Conservation (phyloP, 73 alveolate genomes). For the Stentor roeselii region DNA sequence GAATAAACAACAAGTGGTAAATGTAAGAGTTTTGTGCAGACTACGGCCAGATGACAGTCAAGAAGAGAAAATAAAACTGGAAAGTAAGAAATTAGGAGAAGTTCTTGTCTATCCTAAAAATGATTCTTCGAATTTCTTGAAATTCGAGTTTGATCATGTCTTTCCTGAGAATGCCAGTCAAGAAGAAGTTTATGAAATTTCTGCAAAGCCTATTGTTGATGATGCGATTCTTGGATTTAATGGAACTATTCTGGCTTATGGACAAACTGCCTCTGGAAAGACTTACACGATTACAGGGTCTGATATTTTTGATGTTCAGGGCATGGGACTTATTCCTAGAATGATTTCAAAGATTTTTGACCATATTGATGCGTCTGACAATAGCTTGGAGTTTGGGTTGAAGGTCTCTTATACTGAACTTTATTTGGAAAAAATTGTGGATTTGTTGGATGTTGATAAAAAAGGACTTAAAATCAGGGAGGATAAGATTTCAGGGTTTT, state of each 20-base stretch:
- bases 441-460: neutral
- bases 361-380: neutral
- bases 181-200: slow-evolving; percentile 46
- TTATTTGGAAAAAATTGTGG: neutral
- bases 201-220: slow-evolving; percentile 48
- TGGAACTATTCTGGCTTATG: slow-evolving; percentile 30
- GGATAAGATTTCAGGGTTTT: neutral
- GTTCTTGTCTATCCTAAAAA: neutral
- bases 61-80: neutral
- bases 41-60: neutral
- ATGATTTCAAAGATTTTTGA: neutral
- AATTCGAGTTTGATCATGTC: slow-evolving; percentile 54
- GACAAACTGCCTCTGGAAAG: slow-evolving; percentile 32
- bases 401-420: neutral
- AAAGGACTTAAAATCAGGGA: slow-evolving; percentile 1
- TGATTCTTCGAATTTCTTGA: neutral
- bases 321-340: neutral
- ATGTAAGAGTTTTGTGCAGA: neutral
- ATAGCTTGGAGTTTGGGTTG: neutral
- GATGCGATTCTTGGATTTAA: slow-evolving; percentile 35
- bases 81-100: no score
- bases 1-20: neutral
- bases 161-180: slow-evolving; percentile 46
- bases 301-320: neutral
- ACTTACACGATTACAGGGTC: slow-evolving; percentile 38